These are phyloP conservation scores for Euptelea pleiosperma DNA, from an alignment of 164 flowering plant genomes.

Conservation along the genomic window DNA sequence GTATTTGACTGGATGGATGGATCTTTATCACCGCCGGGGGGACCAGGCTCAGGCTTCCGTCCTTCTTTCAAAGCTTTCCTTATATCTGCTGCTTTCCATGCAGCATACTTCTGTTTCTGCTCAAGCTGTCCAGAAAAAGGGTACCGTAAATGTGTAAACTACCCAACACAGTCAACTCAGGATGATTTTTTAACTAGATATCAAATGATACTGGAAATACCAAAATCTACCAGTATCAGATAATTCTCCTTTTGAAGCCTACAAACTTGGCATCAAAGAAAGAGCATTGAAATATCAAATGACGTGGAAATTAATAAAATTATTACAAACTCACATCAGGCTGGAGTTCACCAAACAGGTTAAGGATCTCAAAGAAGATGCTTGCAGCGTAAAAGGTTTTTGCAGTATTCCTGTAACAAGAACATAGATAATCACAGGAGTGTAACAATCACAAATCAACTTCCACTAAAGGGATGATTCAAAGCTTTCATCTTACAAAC, in stretches of 20 bases:
- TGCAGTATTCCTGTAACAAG: constrained; percentile 73
- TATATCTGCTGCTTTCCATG: constrained; percentile 99
- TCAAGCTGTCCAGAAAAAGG: constrained; percentile 55
- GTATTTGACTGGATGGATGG: constrained; percentile 41
- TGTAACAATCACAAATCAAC: background rate
- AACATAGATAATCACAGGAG: background rate
- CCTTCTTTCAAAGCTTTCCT: constrained; percentile 98
- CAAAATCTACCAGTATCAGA: background rate
- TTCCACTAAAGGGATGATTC: background rate
- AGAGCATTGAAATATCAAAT: background rate
- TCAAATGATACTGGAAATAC: background rate
- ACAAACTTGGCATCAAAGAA: background rate
- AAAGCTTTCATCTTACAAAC: background rate
- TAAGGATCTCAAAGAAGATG: constrained; percentile 92
- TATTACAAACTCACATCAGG: constrained; percentile 71
- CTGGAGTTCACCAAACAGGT: constrained; percentile 85
- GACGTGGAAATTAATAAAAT: background rate
- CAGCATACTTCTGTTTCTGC: constrained; percentile 97
- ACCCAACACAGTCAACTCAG: background rate
- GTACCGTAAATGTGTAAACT: background rate
- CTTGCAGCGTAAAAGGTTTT: constrained; percentile 99
- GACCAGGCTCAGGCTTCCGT: constrained; percentile 84
- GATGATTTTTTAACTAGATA: background rate
- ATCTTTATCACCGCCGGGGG: constrained; percentile 76
- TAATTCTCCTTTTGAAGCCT: background rate